Base-by-base conservation (phyloP, 1,284 basidiomycete genomes). In the Apiotrichum mycotoxinovorans region DNA sequence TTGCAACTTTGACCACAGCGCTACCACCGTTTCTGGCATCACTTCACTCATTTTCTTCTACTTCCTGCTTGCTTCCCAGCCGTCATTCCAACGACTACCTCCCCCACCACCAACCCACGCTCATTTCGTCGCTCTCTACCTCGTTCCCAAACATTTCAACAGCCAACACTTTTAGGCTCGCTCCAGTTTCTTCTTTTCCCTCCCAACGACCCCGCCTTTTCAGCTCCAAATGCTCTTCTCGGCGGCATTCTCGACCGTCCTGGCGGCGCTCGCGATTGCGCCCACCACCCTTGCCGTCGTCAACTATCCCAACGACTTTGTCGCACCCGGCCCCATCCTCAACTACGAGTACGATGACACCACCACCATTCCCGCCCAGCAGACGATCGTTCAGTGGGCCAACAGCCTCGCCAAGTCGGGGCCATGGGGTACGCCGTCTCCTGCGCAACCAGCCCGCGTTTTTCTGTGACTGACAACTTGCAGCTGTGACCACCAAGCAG, bases 271-370 rank as follows among this genome's bases (percentile, higher is more conserved):
- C 11, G 25, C 49, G 50, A 5, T 52, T 4, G 44, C 56, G 22
- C 59, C 55, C 26, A 37, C 40, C 33, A 52, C 46, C 1, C 40
- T 46, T 20, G 44, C 52, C 5, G 50, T 61, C 26, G 45, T 48
- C 40, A 61, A 57, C 56, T 61, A 61, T 30, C 46, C 60, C 33
- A 17, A 52, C 53, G 60, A 61, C 45, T 61, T 61, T 38, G 37
- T 57, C 42, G 51, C 52, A 22, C 60, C 60, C 25, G 18, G 43
- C 30, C 42, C 41, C 43, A 52, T 61, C 26, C 43, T 58, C 51
- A 25, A 61, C 34, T 52, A 49, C 43, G 20, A 55, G 30, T 61
- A 55, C n/a, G n/a, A n/a, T 30, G 20, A 49, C 22, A 30, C 27
- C 8, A 34, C 20, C 25, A 61, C 60, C 15, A 33, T 42, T 14